Conservation (phyloP, 2,329 filamentous ascomycete genomes). For the Tolypocladium tundrense region DNA sequence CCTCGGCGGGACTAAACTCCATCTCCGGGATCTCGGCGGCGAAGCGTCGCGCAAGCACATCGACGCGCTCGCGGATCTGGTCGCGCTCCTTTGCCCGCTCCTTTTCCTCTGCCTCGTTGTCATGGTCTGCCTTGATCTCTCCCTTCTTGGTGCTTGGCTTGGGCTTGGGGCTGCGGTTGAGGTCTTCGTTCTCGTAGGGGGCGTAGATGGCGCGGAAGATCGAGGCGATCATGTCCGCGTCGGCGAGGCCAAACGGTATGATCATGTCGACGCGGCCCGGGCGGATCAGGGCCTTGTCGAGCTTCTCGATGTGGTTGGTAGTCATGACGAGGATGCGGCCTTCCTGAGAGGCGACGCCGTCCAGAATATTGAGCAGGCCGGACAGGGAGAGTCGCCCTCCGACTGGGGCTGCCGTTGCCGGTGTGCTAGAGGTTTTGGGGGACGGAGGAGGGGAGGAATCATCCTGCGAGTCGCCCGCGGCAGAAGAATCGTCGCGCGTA, state of each 20-base stretch:
- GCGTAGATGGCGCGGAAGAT: slow-evolving; percentile 52
- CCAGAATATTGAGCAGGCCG: slow-evolving; percentile 70
- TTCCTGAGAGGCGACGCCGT: slow-evolving; percentile 58
- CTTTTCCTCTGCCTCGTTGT: slow-evolving; percentile 17
- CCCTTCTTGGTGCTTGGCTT: slow-evolving; percentile 1
- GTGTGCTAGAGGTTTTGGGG: slow-evolving; percentile 2
- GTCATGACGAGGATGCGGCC: slow-evolving; percentile 56
- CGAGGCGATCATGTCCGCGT: slow-evolving; percentile 37
- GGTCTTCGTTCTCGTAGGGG: slow-evolving; percentile 29
- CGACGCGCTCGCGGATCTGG: slow-evolving; percentile 29
- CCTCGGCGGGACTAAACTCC: slow-evolving; percentile 50
- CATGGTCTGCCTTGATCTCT: slow-evolving; percentile 10
- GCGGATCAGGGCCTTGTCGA: slow-evolving; percentile 52
- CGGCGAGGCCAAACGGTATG: slow-evolving; percentile 45
- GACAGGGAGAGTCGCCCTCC: slow-evolving; percentile 53
- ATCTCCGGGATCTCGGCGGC: slow-evolving; percentile 38
- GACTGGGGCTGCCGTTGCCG: background rate
- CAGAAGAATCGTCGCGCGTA: slow-evolving; percentile 30
- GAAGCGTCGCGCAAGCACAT: slow-evolving; percentile 37
- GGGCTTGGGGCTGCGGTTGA: background rate
- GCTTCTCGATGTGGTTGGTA: slow-evolving; percentile 52
- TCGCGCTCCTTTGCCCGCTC: slow-evolving; percentile 18
- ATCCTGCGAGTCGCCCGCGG: background rate
- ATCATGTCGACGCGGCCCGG: slow-evolving; percentile 52
- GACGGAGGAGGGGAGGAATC: slow-evolving; percentile 3